Evolutionary conservation across 768 basidiomycete species (phyloP), one percentile per base, ranked within the genome.

Genomic region (Hemileccinum impolitum): DNA sequence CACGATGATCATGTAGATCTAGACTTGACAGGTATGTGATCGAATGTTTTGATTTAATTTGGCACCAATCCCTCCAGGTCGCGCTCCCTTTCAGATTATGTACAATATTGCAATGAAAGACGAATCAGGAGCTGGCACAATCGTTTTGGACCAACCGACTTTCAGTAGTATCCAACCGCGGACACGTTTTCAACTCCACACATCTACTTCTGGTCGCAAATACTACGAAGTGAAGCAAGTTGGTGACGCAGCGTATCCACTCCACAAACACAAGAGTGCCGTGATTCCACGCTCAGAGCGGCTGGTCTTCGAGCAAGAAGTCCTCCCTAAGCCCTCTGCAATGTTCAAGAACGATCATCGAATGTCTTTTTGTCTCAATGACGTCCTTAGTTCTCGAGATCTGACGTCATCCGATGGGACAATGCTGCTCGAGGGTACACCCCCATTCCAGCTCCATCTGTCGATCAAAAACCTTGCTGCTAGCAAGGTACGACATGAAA

Each of bases 141-240:
- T 74, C 52, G 74, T 91, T 40, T 70, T 88, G 26, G 87, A 84
- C 49, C 87, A 90, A 55, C 84, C 86, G 2, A 83, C 80, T 1
- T 86, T 93, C 72, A 90, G 84, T 67, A 91, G 90, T 62, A 90
- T 93, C 35, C 89, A 91, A 56, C 75, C 81, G 10, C 78, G 79
- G 36, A 86, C 87, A 4, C 80, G 88, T 39, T 87, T 94, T 71
- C 87, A 91, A 53, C 72, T 94, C 17, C 87, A 84, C 48, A 93
- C 90, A 0, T 79, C 82, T 0, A 79, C 78, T 18, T 75, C 90
- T 12, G 92, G 92, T 6, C 78, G 84, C 40, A 84, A 93, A 63
- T 90, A 84, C 62, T 97, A 96, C 59, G 90, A 94, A 64, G 86
- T 97, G 53, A 85, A 90, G 55, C 87, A 89, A 61, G 80, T 96